Conservation (phyloP, 441 rosid genomes). For the Hura crepitans region DNA sequence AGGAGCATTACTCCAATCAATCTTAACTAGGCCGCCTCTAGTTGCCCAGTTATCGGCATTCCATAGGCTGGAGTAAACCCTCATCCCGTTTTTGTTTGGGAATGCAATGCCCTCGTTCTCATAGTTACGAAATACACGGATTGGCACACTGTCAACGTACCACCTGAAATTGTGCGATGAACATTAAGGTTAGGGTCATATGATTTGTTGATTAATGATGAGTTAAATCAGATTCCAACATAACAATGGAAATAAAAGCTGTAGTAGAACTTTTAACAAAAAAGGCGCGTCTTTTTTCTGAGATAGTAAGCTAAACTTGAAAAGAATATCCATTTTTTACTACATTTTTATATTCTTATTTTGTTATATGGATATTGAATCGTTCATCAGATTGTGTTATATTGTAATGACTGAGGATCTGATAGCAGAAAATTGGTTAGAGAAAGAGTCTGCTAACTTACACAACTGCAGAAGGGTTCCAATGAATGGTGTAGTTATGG, state of each 20-base stretch:
- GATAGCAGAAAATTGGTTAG: no score
- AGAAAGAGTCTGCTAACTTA: slow-evolving; percentile 26
- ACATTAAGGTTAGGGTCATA: background rate
- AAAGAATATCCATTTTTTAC: no score
- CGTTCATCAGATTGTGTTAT: background rate
- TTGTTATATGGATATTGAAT: background rate
- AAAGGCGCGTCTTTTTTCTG: background rate
- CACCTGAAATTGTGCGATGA: slow-evolving; percentile 32
- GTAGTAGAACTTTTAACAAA: background rate
- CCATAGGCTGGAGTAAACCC: slow-evolving; percentile 59
- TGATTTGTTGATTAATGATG: background rate
- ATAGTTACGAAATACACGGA: slow-evolving; percentile 55
- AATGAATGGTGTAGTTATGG: slow-evolving; percentile 59
- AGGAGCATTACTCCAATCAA: slow-evolving; percentile 52
- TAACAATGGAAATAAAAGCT: background rate
- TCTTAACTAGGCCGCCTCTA: slow-evolving; percentile 50
- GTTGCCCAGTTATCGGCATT: slow-evolving; percentile 69
- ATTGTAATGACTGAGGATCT: background rate
- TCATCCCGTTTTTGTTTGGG: slow-evolving; percentile 55
- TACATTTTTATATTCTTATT: background rate
- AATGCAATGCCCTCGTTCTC: slow-evolving; percentile 44
- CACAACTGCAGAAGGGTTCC: slow-evolving; percentile 60
- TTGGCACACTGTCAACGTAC: slow-evolving; percentile 52
- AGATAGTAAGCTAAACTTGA: no score
- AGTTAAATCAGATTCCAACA: background rate